These are phyloP conservation scores for Sporothrix curviconia DNA, from an alignment of 2,329 filamentous ascomycete species.

Conservation along the genomic window DNA sequence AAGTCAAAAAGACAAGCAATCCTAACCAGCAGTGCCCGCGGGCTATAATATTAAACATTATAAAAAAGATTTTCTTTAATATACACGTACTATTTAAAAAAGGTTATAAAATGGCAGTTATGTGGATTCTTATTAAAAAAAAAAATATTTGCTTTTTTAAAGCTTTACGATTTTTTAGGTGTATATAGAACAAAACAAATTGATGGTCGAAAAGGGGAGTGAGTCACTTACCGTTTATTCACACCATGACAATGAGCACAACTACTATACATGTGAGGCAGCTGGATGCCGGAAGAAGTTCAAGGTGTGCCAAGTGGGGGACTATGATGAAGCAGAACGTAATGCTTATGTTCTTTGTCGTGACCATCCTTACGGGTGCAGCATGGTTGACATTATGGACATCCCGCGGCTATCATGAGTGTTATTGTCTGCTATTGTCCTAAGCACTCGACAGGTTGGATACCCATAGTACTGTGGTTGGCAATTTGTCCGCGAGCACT, in stretches of 20 bases:
- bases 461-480: neutral
- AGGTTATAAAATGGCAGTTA: too few species aligned
- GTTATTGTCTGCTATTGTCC: neutral
- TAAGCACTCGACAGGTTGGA: neutral
- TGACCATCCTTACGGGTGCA: neutral
- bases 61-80: too few species aligned
- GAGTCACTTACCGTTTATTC: neutral
- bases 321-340: neutral
- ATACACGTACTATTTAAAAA: too few species aligned
- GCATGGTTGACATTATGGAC: neutral
- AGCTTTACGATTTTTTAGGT: too few species aligned
- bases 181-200: too few species aligned
- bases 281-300: neutral
- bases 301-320: neutral
- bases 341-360: neutral
- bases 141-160: too few species aligned
- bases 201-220: too few species aligned
- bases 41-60: too few species aligned
- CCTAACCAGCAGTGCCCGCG: too few species aligned
- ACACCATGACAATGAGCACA: neutral
- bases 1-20: too few species aligned
- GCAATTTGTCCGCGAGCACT: neutral
- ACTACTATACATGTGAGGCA: constrained; percentile 1
- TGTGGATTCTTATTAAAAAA: too few species aligned
- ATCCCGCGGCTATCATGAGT: neutral